Evolutionary conservation across 495 filamentous ascomycete species (phyloP), one percentile per base, ranked within the genome.

Genomic region (Hyphodiscus hymeniophilus): DNA sequence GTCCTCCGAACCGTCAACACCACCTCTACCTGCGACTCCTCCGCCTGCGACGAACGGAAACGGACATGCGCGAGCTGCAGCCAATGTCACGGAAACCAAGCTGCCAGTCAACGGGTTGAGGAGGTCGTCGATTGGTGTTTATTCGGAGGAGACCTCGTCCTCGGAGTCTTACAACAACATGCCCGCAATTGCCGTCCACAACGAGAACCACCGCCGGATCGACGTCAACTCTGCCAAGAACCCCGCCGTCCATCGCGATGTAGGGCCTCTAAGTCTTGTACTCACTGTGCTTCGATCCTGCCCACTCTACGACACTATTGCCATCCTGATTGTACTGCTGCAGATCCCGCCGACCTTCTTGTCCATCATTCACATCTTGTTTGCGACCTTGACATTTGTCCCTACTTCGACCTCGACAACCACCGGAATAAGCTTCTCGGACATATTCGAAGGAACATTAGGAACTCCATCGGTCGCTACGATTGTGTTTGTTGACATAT

Each of bases 261-360:
- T 67, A 42, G 81, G 84, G 48, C 79, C 83, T 38, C 64, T 92
- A 47, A 78, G 82, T 54, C 66, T 90, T 45, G 80, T 81, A 40
- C 75, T 85, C 51, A 96, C 91, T 34, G 92, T 98, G 50, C 79
- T 98, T 52, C 76, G 77, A 52, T 89, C 88, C 21, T 95, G 89
- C 59, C 92, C 92, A 20, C 80, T 95, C 54, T 82, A 86, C 65
- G 92, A 99, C 70, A 95, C 92, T 47, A 87, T 99, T 66, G 90
- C 92, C 60, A 95, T 99, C 62, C 75, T 99, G 62, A 96, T 99
- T 64, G 84, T 99, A 62, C 79, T 99, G 47, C 81, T 99, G 59
- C 92, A 95, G 63, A 79, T 95, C n/a, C 90, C 94, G 21, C 87
- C 91, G 20, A 87, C 89, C 56, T 79, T 94, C 46, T 75, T 97